Evolutionary conservation across 2,329 filamentous ascomycete genomes (phyloP), one percentile per base, ranked within the genome.

Genomic region (Fusarium longipes): DNA sequence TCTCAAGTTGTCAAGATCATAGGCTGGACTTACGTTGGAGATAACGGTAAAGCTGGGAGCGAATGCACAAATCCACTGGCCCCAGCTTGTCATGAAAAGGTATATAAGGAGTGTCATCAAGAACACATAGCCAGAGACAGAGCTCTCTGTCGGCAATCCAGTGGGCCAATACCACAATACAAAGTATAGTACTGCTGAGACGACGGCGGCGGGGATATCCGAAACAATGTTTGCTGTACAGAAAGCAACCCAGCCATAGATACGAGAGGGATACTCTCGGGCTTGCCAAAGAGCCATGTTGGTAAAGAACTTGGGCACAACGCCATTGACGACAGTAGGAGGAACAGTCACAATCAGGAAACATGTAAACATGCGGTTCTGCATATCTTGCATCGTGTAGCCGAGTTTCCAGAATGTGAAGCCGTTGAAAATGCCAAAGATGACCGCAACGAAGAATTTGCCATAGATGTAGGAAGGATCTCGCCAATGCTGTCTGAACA

Each of bases 41-140:
- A 94, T 93, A 65, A 93, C 90, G 1, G 91, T 92, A 79, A 93
- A 93, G 38, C 84, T 89, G 0, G 92, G 91, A 0, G 92, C 91
- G 77, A 93, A 93, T 1, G 93, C 92, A 65, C 89, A 91, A 70
- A 96, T 93, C 91, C 91, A 95, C 75, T 93, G 92, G 20, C 91
- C 93, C 91, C 89, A 94, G 68, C 83, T 88, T 30, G 85, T 86
- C 76, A 89, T 86, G 83, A 93, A 94, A 9, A 94, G 77, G 81
- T 89, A 93, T 80, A 93, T 93, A 1, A 95, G 83, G 73, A 94
- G 80, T 1, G 86, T 87, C 90, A 96, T 93, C 25, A 95, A 79
- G 80, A 91, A 95, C 17, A 90, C 86, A 75, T 94, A 95, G 14
- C 92, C 92, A 0, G 91, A 86, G 0, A 86, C 86, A 2, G 84